Conservation (phyloP, 345 rosid species). For the Linum usitatissimum region DNA sequence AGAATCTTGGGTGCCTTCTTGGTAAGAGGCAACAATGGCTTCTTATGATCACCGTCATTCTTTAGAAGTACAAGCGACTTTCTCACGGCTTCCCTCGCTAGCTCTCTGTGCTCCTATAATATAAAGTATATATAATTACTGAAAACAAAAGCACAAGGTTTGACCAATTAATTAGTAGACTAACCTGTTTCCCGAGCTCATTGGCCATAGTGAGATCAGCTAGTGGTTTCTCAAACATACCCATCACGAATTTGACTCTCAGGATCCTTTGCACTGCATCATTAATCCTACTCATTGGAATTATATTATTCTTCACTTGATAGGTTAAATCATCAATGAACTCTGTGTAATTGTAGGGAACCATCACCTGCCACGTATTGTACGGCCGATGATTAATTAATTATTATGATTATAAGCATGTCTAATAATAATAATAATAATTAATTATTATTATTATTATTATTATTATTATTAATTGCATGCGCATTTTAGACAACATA, state of each 20-base stretch:
- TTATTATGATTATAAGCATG: too few species aligned
- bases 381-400: too few species aligned
- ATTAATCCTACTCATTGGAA: neutral
- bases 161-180: too few species aligned
- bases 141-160: neutral
- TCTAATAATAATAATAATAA: too few species aligned
- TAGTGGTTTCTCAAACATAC: neutral
- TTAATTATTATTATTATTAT: too few species aligned
- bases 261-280: constrained; percentile 3
- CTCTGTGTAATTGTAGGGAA: constrained; percentile 2
- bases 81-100: constrained; percentile 5
- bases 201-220: neutral
- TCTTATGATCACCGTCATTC: neutral
- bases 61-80: constrained; percentile 3
- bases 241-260: constrained; percentile 2
- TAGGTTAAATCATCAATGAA: neutral
- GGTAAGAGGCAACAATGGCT: constrained; percentile 3
- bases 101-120: constrained; percentile 5
- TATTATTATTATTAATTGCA: too few species aligned
- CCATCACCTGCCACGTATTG: constrained; percentile 7
- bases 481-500: too few species aligned
- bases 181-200: constrained; percentile 6
- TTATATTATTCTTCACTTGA: constrained; percentile 3
- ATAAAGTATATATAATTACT: too few species aligned
- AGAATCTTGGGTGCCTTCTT: constrained; percentile 3